Conservation (phyloP, 345 rosid genomes). For the Rhodamnia argentea region DNA sequence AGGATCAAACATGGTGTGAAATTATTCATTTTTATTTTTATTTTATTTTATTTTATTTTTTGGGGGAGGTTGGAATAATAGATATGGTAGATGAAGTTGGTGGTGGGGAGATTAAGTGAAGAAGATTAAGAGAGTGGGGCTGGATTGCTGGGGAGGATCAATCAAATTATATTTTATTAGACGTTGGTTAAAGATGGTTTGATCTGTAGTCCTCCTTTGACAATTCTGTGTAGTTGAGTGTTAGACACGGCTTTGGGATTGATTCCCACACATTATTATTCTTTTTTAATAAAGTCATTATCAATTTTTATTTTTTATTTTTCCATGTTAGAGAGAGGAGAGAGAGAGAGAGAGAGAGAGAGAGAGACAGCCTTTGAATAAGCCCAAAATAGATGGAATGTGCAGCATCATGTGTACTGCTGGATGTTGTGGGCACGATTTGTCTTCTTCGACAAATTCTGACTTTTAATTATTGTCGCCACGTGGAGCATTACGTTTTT, state of each 20-base stretch:
- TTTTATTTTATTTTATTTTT: neutral
- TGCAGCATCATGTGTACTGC: neutral
- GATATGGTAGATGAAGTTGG: neutral
- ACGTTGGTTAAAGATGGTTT: neutral
- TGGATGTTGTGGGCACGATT: neutral
- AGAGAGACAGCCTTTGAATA: neutral
- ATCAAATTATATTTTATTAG: neutral
- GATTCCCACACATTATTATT: neutral
- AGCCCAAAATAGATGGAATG: neutral
- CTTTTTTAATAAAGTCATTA: neutral
- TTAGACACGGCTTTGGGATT: slow-evolving; percentile 6
- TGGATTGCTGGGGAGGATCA: neutral
- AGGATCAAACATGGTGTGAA: neutral
- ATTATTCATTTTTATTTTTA: neutral
- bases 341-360: neutral
- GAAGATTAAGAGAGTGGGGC: neutral
- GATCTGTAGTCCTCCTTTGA: neutral
- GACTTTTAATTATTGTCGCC: neutral
- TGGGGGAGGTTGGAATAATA: neutral
- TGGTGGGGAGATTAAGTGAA: neutral
- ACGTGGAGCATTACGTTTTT: neutral
- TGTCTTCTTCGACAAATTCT: neutral
- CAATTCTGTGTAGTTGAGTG: neutral
- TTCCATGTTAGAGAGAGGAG: neutral
- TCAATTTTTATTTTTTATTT: neutral